Evolutionary conservation across 345 rosid genomes (phyloP), one percentile per base, ranked within the genome.

Genomic region (Eucalyptus lansdowneana): DNA sequence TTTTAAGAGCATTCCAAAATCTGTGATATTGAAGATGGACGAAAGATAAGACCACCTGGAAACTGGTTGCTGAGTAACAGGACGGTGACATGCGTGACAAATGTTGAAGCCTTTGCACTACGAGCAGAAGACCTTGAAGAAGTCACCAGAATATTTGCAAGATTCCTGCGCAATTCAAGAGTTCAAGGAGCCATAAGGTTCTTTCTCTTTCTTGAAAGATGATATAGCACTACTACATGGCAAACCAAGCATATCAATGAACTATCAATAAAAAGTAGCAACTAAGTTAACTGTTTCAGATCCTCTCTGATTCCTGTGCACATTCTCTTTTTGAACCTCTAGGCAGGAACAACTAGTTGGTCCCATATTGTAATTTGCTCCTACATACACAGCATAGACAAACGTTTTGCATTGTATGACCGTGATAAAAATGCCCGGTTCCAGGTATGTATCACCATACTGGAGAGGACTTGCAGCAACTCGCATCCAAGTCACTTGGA

Each of bases 161-260:
- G 97, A 95, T 91, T 91, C 93, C 88, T 95, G 81, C 93, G 96
- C 47, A 94, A 91, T 31, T 92, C 94, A 85, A 93, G 95, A 14
- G 97, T 97, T 88, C 97, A 94, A 93, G 96, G 99, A 91, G 98
- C 98, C 85, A 95, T 96, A 91, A 96, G 98, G 97, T 96, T 80
- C 65, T 60, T 91, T 31, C 42, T 37, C 56, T 34, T 45, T 83
- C 50, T 45, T n/a, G 25, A 42, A 25, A 27, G 24, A 85, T 45
- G 54, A 24, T 45, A 11, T 49, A 51, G 34, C 87, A 10, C 34
- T 51, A 16, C 56, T 49, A n/a, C 53, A 47, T 81, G 86, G 31
- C 72, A 65, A 65, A n/a, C 34, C 72, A 29, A 65, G 19, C 72
- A 65, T 65, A 65, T 65, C 1, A 29, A n/a, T 29, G 72, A 65